Evolutionary conservation across 2,329 filamentous ascomycete genomes (phyloP).

Genomic region (Capronia epimyces): DNA sequence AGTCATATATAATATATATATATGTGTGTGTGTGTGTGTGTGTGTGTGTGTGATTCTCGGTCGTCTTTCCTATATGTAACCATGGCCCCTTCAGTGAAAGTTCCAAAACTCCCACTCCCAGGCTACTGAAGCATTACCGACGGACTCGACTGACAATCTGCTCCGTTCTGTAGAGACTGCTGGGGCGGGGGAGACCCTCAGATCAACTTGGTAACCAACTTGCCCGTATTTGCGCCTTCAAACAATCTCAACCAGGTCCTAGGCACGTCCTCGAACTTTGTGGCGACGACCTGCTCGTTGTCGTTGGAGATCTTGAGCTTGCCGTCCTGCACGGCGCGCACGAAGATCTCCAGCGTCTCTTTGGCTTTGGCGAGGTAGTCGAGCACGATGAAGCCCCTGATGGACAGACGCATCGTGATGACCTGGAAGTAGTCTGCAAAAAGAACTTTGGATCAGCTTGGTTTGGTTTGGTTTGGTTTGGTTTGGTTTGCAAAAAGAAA

Average conservation of each 20-base stretch:
- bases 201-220: constrained; percentile 34
- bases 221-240: constrained; percentile 65
- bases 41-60: too few species aligned
- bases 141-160: too few species aligned
- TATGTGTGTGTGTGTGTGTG: too few species aligned
- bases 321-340: constrained; percentile 61
- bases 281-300: constrained; percentile 52
- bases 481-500: too few species aligned
- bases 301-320: constrained; percentile 55
- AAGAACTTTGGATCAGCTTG: neutral
- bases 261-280: constrained; percentile 47
- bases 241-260: constrained; percentile 53
- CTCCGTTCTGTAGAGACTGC: too few species aligned
- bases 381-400: constrained; percentile 36
- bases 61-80: too few species aligned
- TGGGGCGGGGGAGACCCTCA: too few species aligned
- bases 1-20: too few species aligned
- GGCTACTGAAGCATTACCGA: too few species aligned
- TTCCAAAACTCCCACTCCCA: too few species aligned
- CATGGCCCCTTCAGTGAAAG: too few species aligned
- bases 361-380: constrained; percentile 57
- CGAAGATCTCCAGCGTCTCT: constrained; percentile 58
- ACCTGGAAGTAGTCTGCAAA: constrained; percentile 45
- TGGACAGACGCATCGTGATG: constrained; percentile 37
- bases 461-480: too few species aligned